Evolutionary conservation across 768 basidiomycete genomes (phyloP).

Genomic region (Boletellus ananiceps): DNA sequence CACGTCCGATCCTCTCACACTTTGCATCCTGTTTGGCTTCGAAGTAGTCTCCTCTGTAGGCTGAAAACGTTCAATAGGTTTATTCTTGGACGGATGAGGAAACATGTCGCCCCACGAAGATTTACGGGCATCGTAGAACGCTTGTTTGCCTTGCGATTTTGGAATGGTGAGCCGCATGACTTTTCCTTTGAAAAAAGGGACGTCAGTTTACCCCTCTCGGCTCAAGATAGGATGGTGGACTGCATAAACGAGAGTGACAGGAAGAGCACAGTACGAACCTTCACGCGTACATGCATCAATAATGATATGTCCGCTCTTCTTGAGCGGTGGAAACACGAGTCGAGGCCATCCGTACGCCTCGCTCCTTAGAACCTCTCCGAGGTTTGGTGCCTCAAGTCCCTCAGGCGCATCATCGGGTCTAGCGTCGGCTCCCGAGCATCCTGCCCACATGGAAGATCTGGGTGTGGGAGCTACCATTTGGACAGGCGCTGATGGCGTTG

Average conservation of each 20-base stretch:
- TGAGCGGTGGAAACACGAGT: conserved; percentile 87
- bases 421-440: background rate
- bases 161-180: conserved; percentile 91
- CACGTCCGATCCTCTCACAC: conserved; percentile 48
- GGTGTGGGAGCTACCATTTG: conserved; percentile 7
- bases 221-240: background rate
- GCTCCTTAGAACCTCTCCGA: conserved; percentile 53
- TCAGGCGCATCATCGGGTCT: conserved; percentile 4
- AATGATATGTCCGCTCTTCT: conserved; percentile 86
- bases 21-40: conserved; percentile 25
- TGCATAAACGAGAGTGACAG: conserved; percentile 2
- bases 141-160: conserved; percentile 92
- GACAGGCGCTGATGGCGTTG: conserved; percentile 14
- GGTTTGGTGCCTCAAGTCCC: conserved; percentile 25
- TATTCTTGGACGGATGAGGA: conserved; percentile 82
- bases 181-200: conserved; percentile 50
- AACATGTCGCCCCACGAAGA: conserved; percentile 93
- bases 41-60: conserved; percentile 27
- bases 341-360: conserved; percentile 91
- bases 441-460: background rate
- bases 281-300: conserved; percentile 82
- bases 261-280: conserved; percentile 44
- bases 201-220: conserved; percentile 4
- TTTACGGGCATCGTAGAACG: conserved; percentile 93
- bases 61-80: conserved; percentile 59